Percentiles rank a stretch among this genome's conserved stretches.
phyloP scores from a whole-genome alignment of 225 moss, liverwort and hornwort species.

The Anthoceros angustus region DNA sequence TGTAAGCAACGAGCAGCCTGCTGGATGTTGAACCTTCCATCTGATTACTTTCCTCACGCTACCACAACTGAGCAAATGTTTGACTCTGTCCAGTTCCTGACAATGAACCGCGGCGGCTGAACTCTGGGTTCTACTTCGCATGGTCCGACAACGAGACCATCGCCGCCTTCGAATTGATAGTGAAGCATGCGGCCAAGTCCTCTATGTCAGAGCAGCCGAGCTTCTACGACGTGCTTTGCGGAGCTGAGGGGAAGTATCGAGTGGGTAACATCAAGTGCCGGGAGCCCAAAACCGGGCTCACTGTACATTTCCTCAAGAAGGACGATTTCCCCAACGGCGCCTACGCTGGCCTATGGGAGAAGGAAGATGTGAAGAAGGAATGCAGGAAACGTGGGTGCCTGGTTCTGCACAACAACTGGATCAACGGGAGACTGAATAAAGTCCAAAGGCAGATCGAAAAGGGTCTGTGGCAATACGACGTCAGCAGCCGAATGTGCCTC shows the following conservation, averaged over 20 bases:
- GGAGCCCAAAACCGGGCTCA: slow-evolving; percentile 61
- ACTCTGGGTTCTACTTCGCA: slow-evolving; percentile 87
- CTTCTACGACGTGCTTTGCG: slow-evolving; percentile 89
- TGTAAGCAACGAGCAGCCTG: slow-evolving; percentile 18
- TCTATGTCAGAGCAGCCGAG: slow-evolving; percentile 88
- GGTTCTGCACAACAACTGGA: slow-evolving; percentile 89
- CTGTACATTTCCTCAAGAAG: slow-evolving; percentile 62
- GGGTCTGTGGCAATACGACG: slow-evolving; percentile 88
- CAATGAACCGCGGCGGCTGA: slow-evolving; percentile 66
- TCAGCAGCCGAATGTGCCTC: slow-evolving; percentile 40
- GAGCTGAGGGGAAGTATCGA: slow-evolving; percentile 34
- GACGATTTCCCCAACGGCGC: slow-evolving; percentile 68
- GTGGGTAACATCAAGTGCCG: slow-evolving; percentile 45
- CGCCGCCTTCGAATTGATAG: slow-evolving; percentile 47
- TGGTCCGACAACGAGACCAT: slow-evolving; percentile 64
- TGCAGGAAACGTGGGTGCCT: slow-evolving; percentile 52
- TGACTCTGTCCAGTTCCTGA: slow-evolving; percentile 37
- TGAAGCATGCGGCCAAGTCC: slow-evolving; percentile 49
- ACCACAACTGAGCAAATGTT: not conserved
- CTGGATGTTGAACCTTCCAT: not conserved
- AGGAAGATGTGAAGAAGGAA: slow-evolving; percentile 33
- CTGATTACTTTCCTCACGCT: not conserved
- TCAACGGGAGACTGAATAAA: slow-evolving; percentile 51
- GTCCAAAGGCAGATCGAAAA: slow-evolving; percentile 56
- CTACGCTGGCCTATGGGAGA: slow-evolving; percentile 46